Base-by-base conservation (phyloP, 179 eudicot genomes). In the Spinacia oleracea region DNA sequence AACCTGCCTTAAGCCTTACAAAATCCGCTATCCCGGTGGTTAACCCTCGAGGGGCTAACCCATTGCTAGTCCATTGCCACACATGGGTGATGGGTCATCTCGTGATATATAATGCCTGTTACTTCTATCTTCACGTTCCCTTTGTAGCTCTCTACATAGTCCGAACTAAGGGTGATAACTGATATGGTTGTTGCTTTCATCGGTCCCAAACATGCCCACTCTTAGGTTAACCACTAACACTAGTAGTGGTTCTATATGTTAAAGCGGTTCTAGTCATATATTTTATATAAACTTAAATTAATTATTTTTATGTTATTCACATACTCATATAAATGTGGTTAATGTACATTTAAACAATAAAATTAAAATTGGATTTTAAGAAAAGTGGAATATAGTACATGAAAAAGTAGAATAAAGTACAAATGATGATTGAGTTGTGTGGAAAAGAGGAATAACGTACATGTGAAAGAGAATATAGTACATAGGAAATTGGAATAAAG, bases 1-100 rank as follows among this genome's bases (percentile, higher is more conserved):
- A 82, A n/a, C 89, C 90, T 0, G 91, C 91, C 78, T 85, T 89
- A 31, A 89, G 69, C 87, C 90, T 91, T 6, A 89, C 91, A 43
- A 38, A 88, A 58, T 91, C 96, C 0, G 91, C 93, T 16, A 88
- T 81, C 51, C 96, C 91, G 71, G 89, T 90, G 0, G 88, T 84
- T 70, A 91, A 53, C 10, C 87, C 88, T 29, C 86, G 86, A 0
- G 85, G 87, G 5, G 89, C 80, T 34, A 72, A 85, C 4, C 88
- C 89, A 4, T 82, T 81, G 4, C 92, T 89, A 25, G 75, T 80
- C 91, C 92, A 89, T 58, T 89, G 92, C 91, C 90, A 91, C 0
- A 89, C 59, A 50, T 91, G 91, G 11, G 89, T 81, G 53, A 50
- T 91, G 91, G 11, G 89, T 81, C 88, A 85, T 83, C 80, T 91